Percentiles rank a stretch among this genome's conserved stretches.
These are phyloP conservation scores for Suillus paluster DNA, from an alignment of 768 basidiomycete species.

Conservation along the genomic window DNA sequence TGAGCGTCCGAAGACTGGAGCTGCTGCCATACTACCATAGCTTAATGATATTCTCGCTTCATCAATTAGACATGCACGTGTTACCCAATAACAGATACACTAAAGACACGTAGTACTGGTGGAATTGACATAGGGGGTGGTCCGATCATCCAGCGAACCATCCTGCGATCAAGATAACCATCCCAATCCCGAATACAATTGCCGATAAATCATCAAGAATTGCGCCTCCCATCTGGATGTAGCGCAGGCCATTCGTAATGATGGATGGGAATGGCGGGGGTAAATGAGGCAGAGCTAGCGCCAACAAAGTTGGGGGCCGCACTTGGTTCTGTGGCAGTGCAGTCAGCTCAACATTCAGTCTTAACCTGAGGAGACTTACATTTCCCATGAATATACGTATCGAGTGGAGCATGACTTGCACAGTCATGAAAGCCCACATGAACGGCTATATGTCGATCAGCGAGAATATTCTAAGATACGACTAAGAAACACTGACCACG, in stretches of 20 bases:
- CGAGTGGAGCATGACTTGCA: constrained; percentile 75
- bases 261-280: constrained; percentile 66
- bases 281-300: constrained; percentile 64
- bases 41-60: not conserved
- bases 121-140: not conserved
- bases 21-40: constrained; percentile 44
- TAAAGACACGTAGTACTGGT: constrained; percentile 8
- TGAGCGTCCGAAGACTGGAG: constrained; percentile 40
- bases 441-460: constrained; percentile 57
- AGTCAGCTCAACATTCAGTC: constrained; percentile 13
- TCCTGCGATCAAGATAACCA: constrained; percentile 59
- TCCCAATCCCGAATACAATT: constrained; percentile 71
- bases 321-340: constrained; percentile 53
- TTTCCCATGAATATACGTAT: constrained; percentile 70
- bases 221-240: constrained; percentile 66
- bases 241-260: constrained; percentile 67
- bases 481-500: constrained; percentile 51
- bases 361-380: constrained; percentile 45
- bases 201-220: constrained; percentile 76
- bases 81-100: constrained; percentile 10
- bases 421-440: constrained; percentile 80
- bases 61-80: not conserved
- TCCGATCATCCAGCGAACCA: constrained; percentile 39
- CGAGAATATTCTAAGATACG: constrained; percentile 1
- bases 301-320: constrained; percentile 61